These are phyloP conservation scores for Amyloporia xantha DNA, from an alignment of 768 basidiomycete species.

Conservation along the genomic window DNA sequence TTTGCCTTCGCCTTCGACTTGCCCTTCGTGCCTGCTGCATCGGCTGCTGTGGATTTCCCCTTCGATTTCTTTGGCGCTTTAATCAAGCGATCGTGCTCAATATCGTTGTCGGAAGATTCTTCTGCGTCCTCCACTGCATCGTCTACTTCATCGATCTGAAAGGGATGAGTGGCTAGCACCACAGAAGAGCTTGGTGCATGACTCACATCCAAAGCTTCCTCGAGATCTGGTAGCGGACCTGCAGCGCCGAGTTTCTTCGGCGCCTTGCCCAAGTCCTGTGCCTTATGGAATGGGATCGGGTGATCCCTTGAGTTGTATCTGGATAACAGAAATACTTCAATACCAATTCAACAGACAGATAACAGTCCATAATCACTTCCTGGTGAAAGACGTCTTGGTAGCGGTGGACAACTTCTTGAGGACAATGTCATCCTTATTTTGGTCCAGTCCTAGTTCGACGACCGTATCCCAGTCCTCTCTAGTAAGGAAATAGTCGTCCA, in stretches of 20 bases:
- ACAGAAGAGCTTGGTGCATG: not conserved
- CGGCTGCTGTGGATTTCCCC: slow-evolving; percentile 2
- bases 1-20: slow-evolving; percentile 7
- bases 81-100: slow-evolving; percentile 53
- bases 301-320: slow-evolving; percentile 90
- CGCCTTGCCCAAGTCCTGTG: slow-evolving; percentile 66
- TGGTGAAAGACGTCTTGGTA: slow-evolving; percentile 81
- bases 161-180: no score
- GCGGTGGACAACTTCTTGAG: slow-evolving; percentile 79
- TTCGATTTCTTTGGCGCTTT: slow-evolving; percentile 41
- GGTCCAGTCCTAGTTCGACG: slow-evolving; percentile 86
- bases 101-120: slow-evolving; percentile 34
- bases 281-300: slow-evolving; percentile 94
- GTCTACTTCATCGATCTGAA: slow-evolving; percentile 33
- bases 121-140: slow-evolving; percentile 31
- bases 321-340: not conserved
- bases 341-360: not conserved
- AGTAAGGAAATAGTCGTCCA: slow-evolving; percentile 93
- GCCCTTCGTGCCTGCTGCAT: slow-evolving; percentile 3
- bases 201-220: slow-evolving; percentile 83
- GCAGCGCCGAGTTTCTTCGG: slow-evolving; percentile 70
- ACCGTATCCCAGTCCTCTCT: slow-evolving; percentile 98
- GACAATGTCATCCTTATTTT: slow-evolving; percentile 64
- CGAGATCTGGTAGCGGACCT: slow-evolving; percentile 80
- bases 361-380: slow-evolving; percentile 44